Evolutionary conservation across 2,329 filamentous ascomycete genomes (phyloP), one percentile per base, ranked within the genome.

Genomic region (Alternaria novae-zelandiae): DNA sequence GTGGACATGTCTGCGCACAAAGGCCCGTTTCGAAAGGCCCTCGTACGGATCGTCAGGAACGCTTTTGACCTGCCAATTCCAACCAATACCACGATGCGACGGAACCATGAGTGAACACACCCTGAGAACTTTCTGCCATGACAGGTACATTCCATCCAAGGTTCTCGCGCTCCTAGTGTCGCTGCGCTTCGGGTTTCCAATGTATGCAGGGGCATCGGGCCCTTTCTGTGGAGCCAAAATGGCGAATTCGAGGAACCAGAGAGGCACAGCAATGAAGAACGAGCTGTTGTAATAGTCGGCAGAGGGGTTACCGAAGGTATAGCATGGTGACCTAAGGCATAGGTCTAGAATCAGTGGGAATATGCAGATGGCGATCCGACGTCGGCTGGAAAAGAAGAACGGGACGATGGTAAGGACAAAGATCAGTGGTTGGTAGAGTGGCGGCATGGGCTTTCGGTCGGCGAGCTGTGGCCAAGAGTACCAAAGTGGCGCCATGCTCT

Each of bases 211-310:
- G 12, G 49, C 54, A n/a, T 23, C 21, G 3, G 32, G 7, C 23
- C 57, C 64, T 11, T 59, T 41, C 20, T 45, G 23, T 23, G 61
- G 54, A 11, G 45, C 46, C 23, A 64, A 20, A 13, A 62, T 45
- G 3, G 55, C 47, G 26, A 61, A 64, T 36, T 60, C 55, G 44
- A 68, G 23, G 26, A 61, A 66, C 58, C 53, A 66, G 7, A 62
- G 23, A 12, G 57, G 58, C 7, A 47, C 41, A 0, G 66, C 58
- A 11, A 62, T 53, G 44, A 62, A 60, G 15, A 46, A 50, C 2
- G 50, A 57, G 21, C n/a, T 46, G 49, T 51, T 61, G 63, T 63
- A 59, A 17, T 63, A 63, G n/a, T 64, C 20, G 17, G 32, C 26
- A 26, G 64, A 61, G 25, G 36, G 43, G 17, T 46, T 32, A 25